A percentile compares a stretch with the other conserved stretches of the same genome.
These are phyloP conservation scores for Suillus fuscotomentosus DNA, from an alignment of 768 basidiomycete genomes.

Conservation along the genomic window DNA sequence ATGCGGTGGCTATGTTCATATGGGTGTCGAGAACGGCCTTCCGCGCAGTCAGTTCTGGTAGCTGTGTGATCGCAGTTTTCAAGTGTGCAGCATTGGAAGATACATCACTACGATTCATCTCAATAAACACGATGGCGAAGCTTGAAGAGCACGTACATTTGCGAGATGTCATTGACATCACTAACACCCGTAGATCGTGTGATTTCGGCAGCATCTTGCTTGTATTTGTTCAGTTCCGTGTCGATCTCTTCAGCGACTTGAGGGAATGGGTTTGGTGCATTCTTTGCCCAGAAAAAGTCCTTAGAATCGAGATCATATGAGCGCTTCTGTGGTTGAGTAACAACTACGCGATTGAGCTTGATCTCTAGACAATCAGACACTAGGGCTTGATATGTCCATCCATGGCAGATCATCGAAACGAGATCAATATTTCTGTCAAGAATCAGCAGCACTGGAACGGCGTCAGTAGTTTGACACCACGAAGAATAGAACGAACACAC, in stretches of 20 bases:
- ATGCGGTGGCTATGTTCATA: slow-evolving; percentile 97
- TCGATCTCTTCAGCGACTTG: slow-evolving; percentile 99
- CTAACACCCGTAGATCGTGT: slow-evolving; percentile 95
- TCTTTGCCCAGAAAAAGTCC: slow-evolving; percentile 99
- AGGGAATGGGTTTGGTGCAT: slow-evolving; percentile 95
- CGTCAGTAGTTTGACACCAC: slow-evolving; percentile 8
- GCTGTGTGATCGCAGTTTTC: slow-evolving; percentile 94
- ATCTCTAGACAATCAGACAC: slow-evolving; percentile 97
- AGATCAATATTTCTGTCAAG: slow-evolving; percentile 95
- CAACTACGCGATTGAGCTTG: slow-evolving; percentile 91
- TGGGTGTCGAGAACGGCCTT: slow-evolving; percentile 97
- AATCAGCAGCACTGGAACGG: slow-evolving; percentile 75
- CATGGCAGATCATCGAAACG: slow-evolving; percentile 90
- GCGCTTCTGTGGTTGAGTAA: slow-evolving; percentile 69
- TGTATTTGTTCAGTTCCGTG: slow-evolving; percentile 84
- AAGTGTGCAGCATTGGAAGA: slow-evolving; percentile 91
- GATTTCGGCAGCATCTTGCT: slow-evolving; percentile 95
- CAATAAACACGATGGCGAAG: slow-evolving; percentile 7
- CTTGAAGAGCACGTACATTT: slow-evolving; percentile 60
- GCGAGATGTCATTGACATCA: slow-evolving; percentile 92
- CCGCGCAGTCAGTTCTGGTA: slow-evolving; percentile 94
- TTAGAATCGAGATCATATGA: slow-evolving; percentile 97
- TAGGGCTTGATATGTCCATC: slow-evolving; percentile 99
- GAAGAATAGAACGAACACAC: slow-evolving; percentile 42
- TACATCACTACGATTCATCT: slow-evolving; percentile 58